phyloP scores from a whole-genome alignment of 2,329 filamentous ascomycete species.

The Nothopassalora personata region DNA sequence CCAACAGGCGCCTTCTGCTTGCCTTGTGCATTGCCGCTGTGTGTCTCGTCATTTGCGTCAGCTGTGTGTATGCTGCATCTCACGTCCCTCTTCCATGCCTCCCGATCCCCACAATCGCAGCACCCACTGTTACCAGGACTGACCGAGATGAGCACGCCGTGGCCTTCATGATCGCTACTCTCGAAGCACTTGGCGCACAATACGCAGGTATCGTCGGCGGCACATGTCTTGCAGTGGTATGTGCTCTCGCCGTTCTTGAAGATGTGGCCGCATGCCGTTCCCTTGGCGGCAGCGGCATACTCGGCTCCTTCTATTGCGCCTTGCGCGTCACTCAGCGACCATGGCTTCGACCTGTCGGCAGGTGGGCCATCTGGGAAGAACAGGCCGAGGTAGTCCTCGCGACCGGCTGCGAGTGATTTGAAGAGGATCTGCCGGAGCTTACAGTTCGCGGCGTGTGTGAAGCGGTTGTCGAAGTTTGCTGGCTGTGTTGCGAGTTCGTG shows the following conservation, averaged over 20 bases:
- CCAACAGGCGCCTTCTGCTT: slow-evolving; percentile 45
- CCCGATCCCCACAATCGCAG: slow-evolving; percentile 93
- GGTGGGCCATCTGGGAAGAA: slow-evolving; percentile 70
- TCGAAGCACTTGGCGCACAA: slow-evolving; percentile 93
- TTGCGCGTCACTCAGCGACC: slow-evolving; percentile 81
- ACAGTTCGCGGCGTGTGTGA: slow-evolving; percentile 63
- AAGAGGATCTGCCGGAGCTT: slow-evolving; percentile 78
- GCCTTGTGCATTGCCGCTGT: slow-evolving; percentile 42
- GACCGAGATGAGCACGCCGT: slow-evolving; percentile 83
- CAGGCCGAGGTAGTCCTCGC: slow-evolving; percentile 65
- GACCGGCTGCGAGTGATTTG: slow-evolving; percentile 73
- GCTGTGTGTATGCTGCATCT: slow-evolving; percentile 87
- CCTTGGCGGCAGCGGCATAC: slow-evolving; percentile 84
- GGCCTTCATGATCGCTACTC: slow-evolving; percentile 86
- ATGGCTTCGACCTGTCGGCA: slow-evolving; percentile 32
- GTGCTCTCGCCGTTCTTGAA: slow-evolving; percentile 92
- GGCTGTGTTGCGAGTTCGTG: slow-evolving; percentile 76
- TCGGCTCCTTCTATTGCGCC: slow-evolving; percentile 91
- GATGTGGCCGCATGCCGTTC: slow-evolving; percentile 94
- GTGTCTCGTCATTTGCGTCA: slow-evolving; percentile 15
- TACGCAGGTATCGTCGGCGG: slow-evolving; percentile 89
- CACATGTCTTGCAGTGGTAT: slow-evolving; percentile 91
- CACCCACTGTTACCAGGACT: slow-evolving; percentile 90
- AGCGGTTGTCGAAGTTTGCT: slow-evolving; percentile 66
- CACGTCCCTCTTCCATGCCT: slow-evolving; percentile 85